Conservation (phyloP, 2,329 filamentous ascomycete genomes). For the Hymenoscyphus scutula region DNA sequence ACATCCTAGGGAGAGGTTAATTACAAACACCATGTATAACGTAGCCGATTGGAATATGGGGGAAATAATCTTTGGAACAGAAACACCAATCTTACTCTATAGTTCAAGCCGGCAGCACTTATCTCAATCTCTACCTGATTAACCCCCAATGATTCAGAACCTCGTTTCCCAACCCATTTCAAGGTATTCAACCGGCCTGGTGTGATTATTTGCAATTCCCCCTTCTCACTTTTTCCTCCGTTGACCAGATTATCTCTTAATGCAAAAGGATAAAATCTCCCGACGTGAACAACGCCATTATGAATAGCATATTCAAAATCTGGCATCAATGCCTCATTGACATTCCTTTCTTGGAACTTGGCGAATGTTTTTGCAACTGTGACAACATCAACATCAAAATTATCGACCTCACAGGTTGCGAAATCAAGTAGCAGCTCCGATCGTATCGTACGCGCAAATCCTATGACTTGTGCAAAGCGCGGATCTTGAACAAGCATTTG, state of each 20-base stretch:
- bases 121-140: conserved; percentile 20
- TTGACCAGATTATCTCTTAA: conserved; percentile 19
- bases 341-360: conserved; percentile 15
- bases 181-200: conserved; percentile 21
- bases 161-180: conserved; percentile 18
- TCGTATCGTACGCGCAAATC: conserved; percentile 28
- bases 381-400: conserved; percentile 1
- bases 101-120: conserved; percentile 22
- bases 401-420: conserved; percentile 26
- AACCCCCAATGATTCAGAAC: not conserved
- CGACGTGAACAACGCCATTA: conserved; percentile 28
- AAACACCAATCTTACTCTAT: conserved; percentile 16
- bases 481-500: conserved; percentile 30
- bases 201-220: conserved; percentile 17
- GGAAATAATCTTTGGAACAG: not conserved
- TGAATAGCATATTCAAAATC: conserved; percentile 35
- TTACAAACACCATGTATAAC: not conserved
- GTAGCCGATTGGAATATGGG: too few relatives aligned
- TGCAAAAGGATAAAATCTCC: conserved; percentile 27
- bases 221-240: not conserved
- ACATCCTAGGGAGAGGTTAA: conserved; percentile 22
- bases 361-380: conserved; percentile 10
- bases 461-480: conserved; percentile 21
- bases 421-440: conserved; percentile 25
- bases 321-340: conserved; percentile 16